Evolutionary conservation across 371 early-diverging fungal genomes (phyloP).

Genomic region (Mortierella sp.): DNA sequence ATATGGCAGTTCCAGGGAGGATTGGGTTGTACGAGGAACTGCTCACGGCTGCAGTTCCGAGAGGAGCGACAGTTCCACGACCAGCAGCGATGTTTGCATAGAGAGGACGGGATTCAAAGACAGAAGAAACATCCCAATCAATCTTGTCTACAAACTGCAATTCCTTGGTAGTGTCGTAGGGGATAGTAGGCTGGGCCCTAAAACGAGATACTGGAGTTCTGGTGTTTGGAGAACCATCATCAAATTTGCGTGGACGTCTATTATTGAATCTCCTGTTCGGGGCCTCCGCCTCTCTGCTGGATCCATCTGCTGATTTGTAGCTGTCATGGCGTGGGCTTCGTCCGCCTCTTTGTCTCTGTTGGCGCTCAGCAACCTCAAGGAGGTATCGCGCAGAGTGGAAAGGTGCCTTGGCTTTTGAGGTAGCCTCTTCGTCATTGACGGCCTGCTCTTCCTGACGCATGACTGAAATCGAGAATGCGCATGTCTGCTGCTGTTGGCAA

Average conservation of each 20-base stretch:
- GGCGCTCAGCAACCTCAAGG: slow-evolving; percentile 30
- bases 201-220: slow-evolving; percentile 23
- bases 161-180: slow-evolving; percentile 38
- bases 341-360: slow-evolving; percentile 4
- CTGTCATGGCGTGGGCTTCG: background rate
- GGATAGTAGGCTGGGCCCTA: slow-evolving; percentile 26
- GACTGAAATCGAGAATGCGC: slow-evolving; percentile 21
- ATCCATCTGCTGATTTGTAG: background rate
- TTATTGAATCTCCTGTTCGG: slow-evolving; percentile 6
- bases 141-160: slow-evolving; percentile 36
- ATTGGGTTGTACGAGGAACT: slow-evolving; percentile 7
- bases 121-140: slow-evolving; percentile 51
- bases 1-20: slow-evolving; percentile 26
- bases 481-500: slow-evolving; percentile 17
- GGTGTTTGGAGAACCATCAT: background rate
- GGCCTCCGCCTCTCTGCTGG: background rate
- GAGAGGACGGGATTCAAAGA: slow-evolving; percentile 35
- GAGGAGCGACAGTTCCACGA: slow-evolving; percentile 18
- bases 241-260: slow-evolving; percentile 5
- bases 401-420: slow-evolving; percentile 9
- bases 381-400: slow-evolving; percentile 33
- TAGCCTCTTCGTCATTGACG: background rate
- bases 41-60: slow-evolving; percentile 34
- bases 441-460: slow-evolving; percentile 18
- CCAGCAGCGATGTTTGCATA: slow-evolving; percentile 46